These are phyloP conservation scores for Umbelopsis sp. DNA, from an alignment of 371 early-diverging fungal species.

Conservation along the genomic window DNA sequence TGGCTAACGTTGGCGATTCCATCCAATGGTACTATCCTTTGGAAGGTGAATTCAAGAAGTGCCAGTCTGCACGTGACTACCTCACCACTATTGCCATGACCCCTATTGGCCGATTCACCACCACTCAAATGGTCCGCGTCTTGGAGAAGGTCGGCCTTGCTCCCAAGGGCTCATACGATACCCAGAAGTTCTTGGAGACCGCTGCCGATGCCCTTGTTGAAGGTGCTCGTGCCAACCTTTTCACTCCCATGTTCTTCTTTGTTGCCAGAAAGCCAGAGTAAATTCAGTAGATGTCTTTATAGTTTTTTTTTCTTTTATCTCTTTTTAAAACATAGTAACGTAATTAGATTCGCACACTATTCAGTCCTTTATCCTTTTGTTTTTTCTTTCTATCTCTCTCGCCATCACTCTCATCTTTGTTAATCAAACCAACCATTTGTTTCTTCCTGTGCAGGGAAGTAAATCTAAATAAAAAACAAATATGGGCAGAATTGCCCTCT, in stretches of 20 bases:
- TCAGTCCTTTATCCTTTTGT: background rate
- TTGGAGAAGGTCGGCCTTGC: constrained; percentile 83
- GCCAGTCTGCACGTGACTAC: constrained; percentile 64
- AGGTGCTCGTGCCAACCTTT: constrained; percentile 77
- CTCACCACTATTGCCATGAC: constrained; percentile 59
- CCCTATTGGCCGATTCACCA: constrained; percentile 59
- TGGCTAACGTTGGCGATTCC: constrained; percentile 68
- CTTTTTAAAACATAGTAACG: background rate
- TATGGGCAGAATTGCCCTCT: too few species aligned
- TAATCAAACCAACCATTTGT: background rate
- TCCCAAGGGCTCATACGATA: constrained; percentile 82
- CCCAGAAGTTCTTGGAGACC: constrained; percentile 75
- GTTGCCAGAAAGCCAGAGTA: constrained; percentile 82
- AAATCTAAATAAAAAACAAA: too few species aligned
- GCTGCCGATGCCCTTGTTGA: constrained; percentile 82
- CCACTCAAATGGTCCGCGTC: constrained; percentile 65
- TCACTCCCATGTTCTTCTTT: constrained; percentile 95
- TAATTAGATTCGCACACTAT: constrained; percentile 1
- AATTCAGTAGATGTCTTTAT: background rate
- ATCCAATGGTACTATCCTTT: constrained; percentile 87
- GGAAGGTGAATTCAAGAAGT: constrained; percentile 61
- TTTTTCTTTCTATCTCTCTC: too few species aligned
- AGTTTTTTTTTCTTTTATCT: background rate
- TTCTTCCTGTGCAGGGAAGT: background rate
- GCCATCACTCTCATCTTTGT: background rate